Evolutionary conservation across 2,329 filamentous ascomycete species (phyloP).

Genomic region (Xylaria sp.): DNA sequence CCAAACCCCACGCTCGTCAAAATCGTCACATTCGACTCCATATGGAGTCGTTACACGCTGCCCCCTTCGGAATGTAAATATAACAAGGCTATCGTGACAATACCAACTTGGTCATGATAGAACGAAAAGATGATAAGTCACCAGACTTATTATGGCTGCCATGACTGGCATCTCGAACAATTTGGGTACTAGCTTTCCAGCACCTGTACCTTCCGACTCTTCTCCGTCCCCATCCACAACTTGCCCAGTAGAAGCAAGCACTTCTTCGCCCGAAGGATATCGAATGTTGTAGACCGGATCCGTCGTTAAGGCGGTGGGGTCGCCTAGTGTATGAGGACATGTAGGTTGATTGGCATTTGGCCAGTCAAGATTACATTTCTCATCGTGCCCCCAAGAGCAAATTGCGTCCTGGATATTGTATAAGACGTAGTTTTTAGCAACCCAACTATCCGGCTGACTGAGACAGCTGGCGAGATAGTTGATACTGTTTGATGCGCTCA

Average conservation of each 20-base stretch:
- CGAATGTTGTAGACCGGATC: slow-evolving; percentile 61
- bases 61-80: slow-evolving; percentile 5
- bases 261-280: slow-evolving; percentile 59
- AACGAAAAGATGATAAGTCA: slow-evolving; percentile 22
- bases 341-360: slow-evolving; percentile 61
- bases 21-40: slow-evolving; percentile 18
- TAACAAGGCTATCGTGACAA: background rate
- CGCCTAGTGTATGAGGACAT: slow-evolving; percentile 59
- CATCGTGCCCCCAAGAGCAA: slow-evolving; percentile 58
- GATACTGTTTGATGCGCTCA: slow-evolving; percentile 67
- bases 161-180: slow-evolving; percentile 22
- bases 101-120: slow-evolving; percentile 7
- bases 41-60: slow-evolving; percentile 7
- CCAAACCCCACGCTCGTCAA: slow-evolving; percentile 23
- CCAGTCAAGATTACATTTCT: slow-evolving; percentile 61
- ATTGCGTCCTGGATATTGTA: slow-evolving; percentile 62
- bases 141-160: slow-evolving; percentile 23
- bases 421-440: slow-evolving; percentile 58
- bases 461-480: slow-evolving; percentile 55
- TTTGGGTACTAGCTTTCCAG: slow-evolving; percentile 13
- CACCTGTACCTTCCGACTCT: slow-evolving; percentile 13
- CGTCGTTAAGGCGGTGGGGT: slow-evolving; percentile 46
- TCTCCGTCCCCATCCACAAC: slow-evolving; percentile 37
- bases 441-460: slow-evolving; percentile 52
- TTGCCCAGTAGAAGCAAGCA: slow-evolving; percentile 49